Percentiles rank a stretch among this genome's conserved stretches.
These are phyloP conservation scores for Boletus semigastroideus DNA, from an alignment of 1,284 basidiomycete species.

Conservation along the genomic window DNA sequence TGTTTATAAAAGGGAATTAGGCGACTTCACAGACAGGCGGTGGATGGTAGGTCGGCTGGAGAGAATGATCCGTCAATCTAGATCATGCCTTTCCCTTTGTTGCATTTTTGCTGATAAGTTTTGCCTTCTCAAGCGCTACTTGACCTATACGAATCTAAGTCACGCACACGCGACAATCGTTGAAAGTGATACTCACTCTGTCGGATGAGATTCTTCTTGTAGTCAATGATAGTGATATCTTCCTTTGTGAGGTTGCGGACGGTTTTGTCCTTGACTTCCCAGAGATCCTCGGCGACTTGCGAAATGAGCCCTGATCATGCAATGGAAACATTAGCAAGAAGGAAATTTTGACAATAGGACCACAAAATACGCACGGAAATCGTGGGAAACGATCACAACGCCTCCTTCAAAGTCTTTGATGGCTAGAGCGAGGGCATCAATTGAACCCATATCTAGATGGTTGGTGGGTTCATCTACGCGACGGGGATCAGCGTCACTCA, in stretches of 20 bases:
- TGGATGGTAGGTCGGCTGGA: constrained; percentile 3
- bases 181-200: constrained; percentile 50
- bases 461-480: constrained; percentile 82
- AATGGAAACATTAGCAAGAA: constrained; percentile 15
- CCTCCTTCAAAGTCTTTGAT: constrained; percentile 98
- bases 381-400: constrained; percentile 97
- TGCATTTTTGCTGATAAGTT: constrained; percentile 82
- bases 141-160: constrained; percentile 45
- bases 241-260: constrained; percentile 90
- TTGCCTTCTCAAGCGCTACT: constrained; percentile 86
- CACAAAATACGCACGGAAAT: constrained; percentile 71
- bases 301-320: constrained; percentile 72
- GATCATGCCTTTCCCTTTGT: constrained; percentile 58
- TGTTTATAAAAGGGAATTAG: constrained; percentile 15
- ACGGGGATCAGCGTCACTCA: constrained; percentile 2
- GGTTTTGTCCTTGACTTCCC: constrained; percentile 96
- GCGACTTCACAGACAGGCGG: constrained; percentile 2
- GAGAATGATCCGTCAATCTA: constrained; percentile 1
- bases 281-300: constrained; percentile 95
- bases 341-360: constrained; percentile 2
- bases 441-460: constrained; percentile 93
- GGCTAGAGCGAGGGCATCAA: constrained; percentile 90
- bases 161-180: constrained; percentile 13
- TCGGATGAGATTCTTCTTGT: constrained; percentile 80
- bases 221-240: constrained; percentile 88